Evolutionary conservation across 2,329 filamentous ascomycete species (phyloP).

Genomic region (Trichoderma sp.): DNA sequence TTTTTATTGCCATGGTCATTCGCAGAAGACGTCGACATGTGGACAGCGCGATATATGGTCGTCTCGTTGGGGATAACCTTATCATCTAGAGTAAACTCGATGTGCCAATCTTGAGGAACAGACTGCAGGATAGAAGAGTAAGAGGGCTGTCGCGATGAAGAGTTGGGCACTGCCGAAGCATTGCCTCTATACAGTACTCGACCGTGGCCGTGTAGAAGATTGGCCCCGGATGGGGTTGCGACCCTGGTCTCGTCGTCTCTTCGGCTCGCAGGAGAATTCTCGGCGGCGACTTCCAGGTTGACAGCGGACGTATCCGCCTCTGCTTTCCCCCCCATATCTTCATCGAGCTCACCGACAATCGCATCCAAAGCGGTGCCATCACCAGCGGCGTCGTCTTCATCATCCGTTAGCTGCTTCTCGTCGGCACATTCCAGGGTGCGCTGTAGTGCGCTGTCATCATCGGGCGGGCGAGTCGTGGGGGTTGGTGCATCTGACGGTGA

Average conservation of each 20-base stretch:
- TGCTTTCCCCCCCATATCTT: conserved; percentile 74
- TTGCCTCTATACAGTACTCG: conserved; percentile 45
- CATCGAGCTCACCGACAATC: conserved; percentile 87
- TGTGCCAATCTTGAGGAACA: conserved; percentile 90
- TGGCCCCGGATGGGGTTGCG: conserved; percentile 72
- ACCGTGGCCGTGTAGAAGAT: conserved; percentile 45
- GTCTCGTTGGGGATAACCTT: conserved; percentile 87
- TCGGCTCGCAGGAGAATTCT: conserved; percentile 84
- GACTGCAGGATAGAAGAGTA: conserved; percentile 84
- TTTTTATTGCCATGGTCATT: conserved; percentile 72
- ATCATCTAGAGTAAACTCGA: conserved; percentile 87
- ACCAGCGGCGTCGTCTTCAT: conserved; percentile 68
- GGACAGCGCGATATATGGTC: conserved; percentile 92
- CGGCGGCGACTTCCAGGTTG: conserved; percentile 84
- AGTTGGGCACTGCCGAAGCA: conserved; percentile 53
- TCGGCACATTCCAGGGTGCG: conserved; percentile 89
- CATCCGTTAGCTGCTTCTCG: conserved; percentile 78
- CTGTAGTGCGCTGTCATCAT: conserved; percentile 61
- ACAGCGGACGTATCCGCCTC: conserved; percentile 76
- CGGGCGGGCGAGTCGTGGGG: conserved; percentile 55
- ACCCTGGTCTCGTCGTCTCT: conserved; percentile 90
- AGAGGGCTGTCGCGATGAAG: conserved; percentile 70
- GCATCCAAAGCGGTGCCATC: conserved; percentile 73
- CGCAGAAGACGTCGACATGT: conserved; percentile 56
- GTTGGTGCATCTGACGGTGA: conserved; percentile 56